Percentiles rank a stretch among this genome's conserved stretches.
These are phyloP conservation scores for Elsinoe batatas DNA, from an alignment of 2,329 filamentous ascomycete species.

Conservation along the genomic window DNA sequence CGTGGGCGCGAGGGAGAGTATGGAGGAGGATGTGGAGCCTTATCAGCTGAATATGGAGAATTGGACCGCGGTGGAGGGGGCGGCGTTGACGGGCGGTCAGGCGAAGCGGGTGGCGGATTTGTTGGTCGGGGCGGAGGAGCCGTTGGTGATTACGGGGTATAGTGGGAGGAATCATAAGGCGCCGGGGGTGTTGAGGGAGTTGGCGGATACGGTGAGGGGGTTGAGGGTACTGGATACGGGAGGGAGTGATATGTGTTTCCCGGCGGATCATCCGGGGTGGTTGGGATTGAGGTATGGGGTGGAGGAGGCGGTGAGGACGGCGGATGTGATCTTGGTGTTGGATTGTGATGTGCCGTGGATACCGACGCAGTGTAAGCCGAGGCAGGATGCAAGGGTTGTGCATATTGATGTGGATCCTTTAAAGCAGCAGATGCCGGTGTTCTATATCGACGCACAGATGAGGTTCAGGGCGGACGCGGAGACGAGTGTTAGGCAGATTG, in stretches of 20 bases:
- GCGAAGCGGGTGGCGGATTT: slow-evolving; percentile 52
- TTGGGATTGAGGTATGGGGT: slow-evolving; percentile 60
- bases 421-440: slow-evolving; percentile 52
- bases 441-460: slow-evolving; percentile 45
- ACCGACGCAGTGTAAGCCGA: slow-evolving; percentile 59
- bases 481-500: slow-evolving; percentile 59
- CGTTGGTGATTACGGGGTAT: slow-evolving; percentile 63
- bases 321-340: slow-evolving; percentile 75
- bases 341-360: slow-evolving; percentile 95
- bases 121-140: slow-evolving; percentile 53
- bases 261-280: slow-evolving; percentile 53
- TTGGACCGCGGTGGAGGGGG: slow-evolving; percentile 62
- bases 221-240: slow-evolving; percentile 65
- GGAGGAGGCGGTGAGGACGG: slow-evolving; percentile 61
- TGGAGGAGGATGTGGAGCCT: slow-evolving; percentile 73
- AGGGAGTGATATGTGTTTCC: slow-evolving; percentile 74
- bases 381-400: slow-evolving; percentile 46
- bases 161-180: slow-evolving; percentile 57
- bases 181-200: slow-evolving; percentile 51
- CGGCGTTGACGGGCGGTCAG: slow-evolving; percentile 48
- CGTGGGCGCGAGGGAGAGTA: slow-evolving; percentile 66
- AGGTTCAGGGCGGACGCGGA: slow-evolving; percentile 43
- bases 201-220: slow-evolving; percentile 59
- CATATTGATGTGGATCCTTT: slow-evolving; percentile 59
- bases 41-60: slow-evolving; percentile 58